phyloP scores from a whole-genome alignment of 176 grass and related monocot genomes.

The Avena atlantica region DNA sequence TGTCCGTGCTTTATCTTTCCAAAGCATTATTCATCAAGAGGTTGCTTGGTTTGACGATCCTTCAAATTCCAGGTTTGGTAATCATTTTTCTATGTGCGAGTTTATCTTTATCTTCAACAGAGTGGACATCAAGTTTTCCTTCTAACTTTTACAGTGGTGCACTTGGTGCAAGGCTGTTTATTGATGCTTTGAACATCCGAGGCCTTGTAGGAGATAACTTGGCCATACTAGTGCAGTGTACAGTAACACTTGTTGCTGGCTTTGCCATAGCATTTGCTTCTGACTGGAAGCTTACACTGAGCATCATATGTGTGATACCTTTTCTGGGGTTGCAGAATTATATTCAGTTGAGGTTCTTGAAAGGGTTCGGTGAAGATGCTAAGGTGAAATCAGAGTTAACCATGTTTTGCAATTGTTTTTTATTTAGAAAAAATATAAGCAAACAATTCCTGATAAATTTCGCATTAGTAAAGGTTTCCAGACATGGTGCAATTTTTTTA shows the following conservation, averaged over 20 bases:
- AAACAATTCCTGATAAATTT: conserved; percentile 6
- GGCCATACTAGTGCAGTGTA: conserved; percentile 60
- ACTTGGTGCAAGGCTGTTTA: conserved; percentile 58
- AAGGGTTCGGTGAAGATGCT: conserved; percentile 76
- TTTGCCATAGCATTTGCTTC: conserved; percentile 68
- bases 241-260: conserved; percentile 47
- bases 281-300: conserved; percentile 63
- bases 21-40: conserved; percentile 74
- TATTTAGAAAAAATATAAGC: neutral
- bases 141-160: conserved; percentile 55
- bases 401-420: neutral
- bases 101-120: conserved; percentile 18
- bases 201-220: conserved; percentile 64
- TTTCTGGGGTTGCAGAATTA: conserved; percentile 67
- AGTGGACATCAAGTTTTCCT: conserved; percentile 17
- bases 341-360: conserved; percentile 67
- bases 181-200: conserved; percentile 67
- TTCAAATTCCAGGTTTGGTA: conserved; percentile 73
- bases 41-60: conserved; percentile 81
- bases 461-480: conserved; percentile 9
- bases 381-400: conserved; percentile 54
- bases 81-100: neutral
- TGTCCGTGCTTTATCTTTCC: conserved; percentile 65
- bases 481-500: neutral
- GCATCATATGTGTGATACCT: conserved; percentile 64